Conservation (phyloP, 73 alveolate species). For the Tetrahymena malaccensis region DNA sequence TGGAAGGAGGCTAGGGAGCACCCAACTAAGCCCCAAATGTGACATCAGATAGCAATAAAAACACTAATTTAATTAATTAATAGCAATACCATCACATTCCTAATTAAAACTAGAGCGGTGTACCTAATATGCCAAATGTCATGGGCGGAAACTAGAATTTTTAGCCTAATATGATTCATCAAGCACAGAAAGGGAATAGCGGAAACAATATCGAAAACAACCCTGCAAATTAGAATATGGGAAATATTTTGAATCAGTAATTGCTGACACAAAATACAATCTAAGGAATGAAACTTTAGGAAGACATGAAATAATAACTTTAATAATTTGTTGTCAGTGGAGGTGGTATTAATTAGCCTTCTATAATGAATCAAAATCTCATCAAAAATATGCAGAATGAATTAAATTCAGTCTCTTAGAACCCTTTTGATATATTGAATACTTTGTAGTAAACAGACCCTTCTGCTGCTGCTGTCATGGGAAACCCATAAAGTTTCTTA, state of each 20-base stretch:
- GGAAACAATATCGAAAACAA: neutral
- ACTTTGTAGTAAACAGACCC: neutral
- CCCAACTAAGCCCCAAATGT: neutral
- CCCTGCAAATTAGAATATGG: neutral
- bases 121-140: neutral
- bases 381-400: neutral
- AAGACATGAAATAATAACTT: neutral
- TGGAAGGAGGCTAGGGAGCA: neutral
- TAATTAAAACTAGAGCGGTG: neutral
- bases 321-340: neutral
- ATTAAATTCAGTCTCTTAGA: neutral
- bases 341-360: neutral
- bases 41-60: neutral
- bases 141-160: neutral
- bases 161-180: neutral
- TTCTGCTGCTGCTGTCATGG: neutral
- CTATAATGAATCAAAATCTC: neutral
- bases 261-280: neutral
- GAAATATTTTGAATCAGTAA: neutral
- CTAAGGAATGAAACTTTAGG: neutral
- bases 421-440: neutral
- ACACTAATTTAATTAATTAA: neutral
- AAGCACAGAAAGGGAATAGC: neutral
- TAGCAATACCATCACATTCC: neutral
- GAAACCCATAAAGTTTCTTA: neutral